phyloP scores from a whole-genome alignment of 2,329 filamentous ascomycete species.

The Tolypocladium paradoxum region DNA sequence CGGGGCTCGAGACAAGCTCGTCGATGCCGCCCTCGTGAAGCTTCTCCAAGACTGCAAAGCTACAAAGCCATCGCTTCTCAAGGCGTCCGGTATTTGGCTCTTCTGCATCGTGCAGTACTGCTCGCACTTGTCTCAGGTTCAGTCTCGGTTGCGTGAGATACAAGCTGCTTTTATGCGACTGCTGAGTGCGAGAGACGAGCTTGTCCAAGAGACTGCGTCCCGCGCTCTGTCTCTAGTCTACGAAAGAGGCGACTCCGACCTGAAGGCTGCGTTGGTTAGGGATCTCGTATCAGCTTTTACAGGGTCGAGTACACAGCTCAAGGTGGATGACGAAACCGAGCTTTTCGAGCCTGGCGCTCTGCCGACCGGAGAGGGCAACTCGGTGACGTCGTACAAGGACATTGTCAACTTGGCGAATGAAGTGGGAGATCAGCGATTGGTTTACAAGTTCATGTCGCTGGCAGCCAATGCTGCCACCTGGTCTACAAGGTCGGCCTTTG shows the following conservation, averaged over 20 bases:
- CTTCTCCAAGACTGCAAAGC: slow-evolving; percentile 68
- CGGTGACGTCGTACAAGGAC: slow-evolving; percentile 93
- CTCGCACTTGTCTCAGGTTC: slow-evolving; percentile 65
- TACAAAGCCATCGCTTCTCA: slow-evolving; percentile 80
- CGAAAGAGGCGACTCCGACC: slow-evolving; percentile 71
- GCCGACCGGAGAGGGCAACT: slow-evolving; percentile 79
- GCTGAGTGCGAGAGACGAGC: slow-evolving; percentile 77
- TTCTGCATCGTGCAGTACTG: slow-evolving; percentile 87
- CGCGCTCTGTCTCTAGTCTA: slow-evolving; percentile 87
- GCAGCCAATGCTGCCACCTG: slow-evolving; percentile 94
- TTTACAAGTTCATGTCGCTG: slow-evolving; percentile 97
- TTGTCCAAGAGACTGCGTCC: slow-evolving; percentile 92
- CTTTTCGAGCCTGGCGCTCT: slow-evolving; percentile 85
- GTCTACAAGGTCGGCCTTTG: slow-evolving; percentile 94
- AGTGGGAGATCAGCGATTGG: slow-evolving; percentile 88
- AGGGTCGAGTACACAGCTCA: slow-evolving; percentile 61
- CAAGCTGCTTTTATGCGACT: slow-evolving; percentile 84
- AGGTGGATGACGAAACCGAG: slow-evolving; percentile 83
- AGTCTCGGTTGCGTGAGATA: slow-evolving; percentile 62
- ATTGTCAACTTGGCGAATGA: slow-evolving; percentile 94
- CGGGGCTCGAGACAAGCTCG: slow-evolving; percentile 27
- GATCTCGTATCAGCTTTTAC: slow-evolving; percentile 88
- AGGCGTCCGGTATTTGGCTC: slow-evolving; percentile 91
- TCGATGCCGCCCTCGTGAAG: slow-evolving; percentile 54
- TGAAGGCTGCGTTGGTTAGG: slow-evolving; percentile 74